Conservation (phyloP, 768 basidiomycete species). For the Phaeolepiota aurea region DNA sequence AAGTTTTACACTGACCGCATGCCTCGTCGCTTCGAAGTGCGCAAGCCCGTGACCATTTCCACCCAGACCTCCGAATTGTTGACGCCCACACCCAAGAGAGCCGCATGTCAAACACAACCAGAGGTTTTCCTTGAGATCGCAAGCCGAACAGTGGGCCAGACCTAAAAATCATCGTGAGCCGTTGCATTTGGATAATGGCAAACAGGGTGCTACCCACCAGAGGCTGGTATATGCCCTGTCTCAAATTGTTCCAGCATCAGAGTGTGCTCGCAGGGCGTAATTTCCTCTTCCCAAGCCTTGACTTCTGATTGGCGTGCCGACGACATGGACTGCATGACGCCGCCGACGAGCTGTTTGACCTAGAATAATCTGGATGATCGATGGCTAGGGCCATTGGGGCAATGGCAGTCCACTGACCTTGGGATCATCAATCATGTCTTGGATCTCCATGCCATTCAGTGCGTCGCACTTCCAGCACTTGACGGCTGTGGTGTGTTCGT, state of each 20-base stretch:
- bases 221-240: constrained; percentile 39
- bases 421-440: constrained; percentile 24
- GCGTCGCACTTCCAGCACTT: constrained; percentile 75
- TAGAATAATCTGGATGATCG: too few species aligned
- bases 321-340: constrained; percentile 73
- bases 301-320: constrained; percentile 92
- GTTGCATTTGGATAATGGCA: background rate
- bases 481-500: constrained; percentile 54
- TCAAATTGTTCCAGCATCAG: constrained; percentile 34
- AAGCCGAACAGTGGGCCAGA: constrained; percentile 72
- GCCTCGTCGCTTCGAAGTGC: constrained; percentile 67
- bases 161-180: constrained; percentile 29
- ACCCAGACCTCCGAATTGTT: constrained; percentile 71
- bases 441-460: constrained; percentile 34
- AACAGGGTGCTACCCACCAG: constrained; percentile 29
- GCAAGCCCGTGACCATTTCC: constrained; percentile 87
- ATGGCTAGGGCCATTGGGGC: too few species aligned
- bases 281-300: constrained; percentile 97
- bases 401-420: too few species aligned
- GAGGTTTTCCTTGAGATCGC: constrained; percentile 83
- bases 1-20: constrained; percentile 84
- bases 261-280: constrained; percentile 77
- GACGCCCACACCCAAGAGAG: constrained; percentile 79
- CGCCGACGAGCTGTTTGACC: constrained; percentile 51
- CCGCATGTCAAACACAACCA: constrained; percentile 97